These are phyloP conservation scores for Penicillium sp. DNA, from an alignment of 2,329 filamentous ascomycete species.

Conservation along the genomic window DNA sequence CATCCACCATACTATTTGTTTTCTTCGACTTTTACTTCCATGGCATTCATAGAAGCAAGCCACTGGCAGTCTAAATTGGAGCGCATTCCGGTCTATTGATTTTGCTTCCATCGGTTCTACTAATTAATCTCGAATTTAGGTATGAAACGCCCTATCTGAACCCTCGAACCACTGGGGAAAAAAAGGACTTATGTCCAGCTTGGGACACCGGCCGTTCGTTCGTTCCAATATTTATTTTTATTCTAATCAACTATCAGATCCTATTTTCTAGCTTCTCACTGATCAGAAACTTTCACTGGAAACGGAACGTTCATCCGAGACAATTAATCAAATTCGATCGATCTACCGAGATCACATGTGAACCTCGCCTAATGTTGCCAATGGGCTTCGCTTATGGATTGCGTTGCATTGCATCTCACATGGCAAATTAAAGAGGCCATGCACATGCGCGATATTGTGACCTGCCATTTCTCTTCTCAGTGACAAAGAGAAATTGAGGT, in stretches of 20 bases:
- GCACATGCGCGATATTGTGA: neutral
- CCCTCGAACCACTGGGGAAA: neutral
- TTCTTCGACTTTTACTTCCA: neutral
- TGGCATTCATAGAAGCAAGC: neutral
- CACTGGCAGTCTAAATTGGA: neutral
- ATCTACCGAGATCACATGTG: neutral
- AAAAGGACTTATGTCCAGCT: neutral
- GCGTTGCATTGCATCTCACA: conserved; percentile 4
- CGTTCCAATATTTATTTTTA: neutral
- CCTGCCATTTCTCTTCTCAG: neutral
- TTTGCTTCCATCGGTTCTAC: neutral
- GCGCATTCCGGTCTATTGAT: neutral
- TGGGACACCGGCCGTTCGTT: neutral
- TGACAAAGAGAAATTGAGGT: neutral
- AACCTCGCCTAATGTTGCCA: neutral
- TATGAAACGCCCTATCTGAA: neutral
- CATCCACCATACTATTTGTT: neutral
- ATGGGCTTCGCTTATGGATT: neutral
- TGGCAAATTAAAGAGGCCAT: neutral
- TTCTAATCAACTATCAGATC: neutral
- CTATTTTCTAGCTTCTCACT: neutral
- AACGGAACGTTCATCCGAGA: neutral
- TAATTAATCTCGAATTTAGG: neutral
- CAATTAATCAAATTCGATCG: neutral
- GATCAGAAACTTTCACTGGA: neutral